Evolutionary conservation across 768 basidiomycete species (phyloP), one percentile per base, ranked within the genome.

Genomic region (Asterophora lycoperdoides): DNA sequence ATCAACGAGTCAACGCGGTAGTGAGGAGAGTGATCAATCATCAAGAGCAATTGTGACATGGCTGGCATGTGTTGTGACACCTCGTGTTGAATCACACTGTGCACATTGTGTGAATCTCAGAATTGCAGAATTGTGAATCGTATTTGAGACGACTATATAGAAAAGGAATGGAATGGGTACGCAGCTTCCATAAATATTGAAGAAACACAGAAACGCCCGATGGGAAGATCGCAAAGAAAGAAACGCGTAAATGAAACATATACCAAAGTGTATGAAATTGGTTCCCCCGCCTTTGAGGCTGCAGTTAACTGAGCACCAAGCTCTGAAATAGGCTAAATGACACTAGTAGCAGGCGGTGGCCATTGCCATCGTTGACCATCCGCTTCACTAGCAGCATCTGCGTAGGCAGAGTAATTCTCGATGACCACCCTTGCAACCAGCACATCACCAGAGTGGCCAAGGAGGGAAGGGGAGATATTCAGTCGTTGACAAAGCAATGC

Each of bases 371-470:
- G 60, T 41, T 65, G 61, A 36, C 59, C 58, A 56, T 78, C 74
- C 14, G 73, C 74, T 39, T 70, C 65, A 14, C 64, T 55, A 7
- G 75, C 69, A 28, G 77, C 77, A 41, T 80, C 72, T 19, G 77
- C 78, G 65, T 85, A 87, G 1, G 69, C 78, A n/a, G 73, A 71
- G 41, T 74, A 71, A 53, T 86, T 74, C 54, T 78, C 78, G 39
- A 87, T 77, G n/a, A 65, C 64, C 4, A 85, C 77, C 48, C 75
- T 73, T 13, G 76, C 67, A 29, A 83, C 71, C n/a, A 86, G 59
- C 15, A 83, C 63, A 39, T 69, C 72, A 14, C 64, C 68, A 7
- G 70, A 61, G 14, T 70, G 64, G 18, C 73, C 74, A 34, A 74
- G 64, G 5, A 84, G 70, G 38, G 60, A 51, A 15, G 73, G 55